Evolutionary conservation across 2,329 filamentous ascomycete species (phyloP).

Genomic region (Phoma sp.): DNA sequence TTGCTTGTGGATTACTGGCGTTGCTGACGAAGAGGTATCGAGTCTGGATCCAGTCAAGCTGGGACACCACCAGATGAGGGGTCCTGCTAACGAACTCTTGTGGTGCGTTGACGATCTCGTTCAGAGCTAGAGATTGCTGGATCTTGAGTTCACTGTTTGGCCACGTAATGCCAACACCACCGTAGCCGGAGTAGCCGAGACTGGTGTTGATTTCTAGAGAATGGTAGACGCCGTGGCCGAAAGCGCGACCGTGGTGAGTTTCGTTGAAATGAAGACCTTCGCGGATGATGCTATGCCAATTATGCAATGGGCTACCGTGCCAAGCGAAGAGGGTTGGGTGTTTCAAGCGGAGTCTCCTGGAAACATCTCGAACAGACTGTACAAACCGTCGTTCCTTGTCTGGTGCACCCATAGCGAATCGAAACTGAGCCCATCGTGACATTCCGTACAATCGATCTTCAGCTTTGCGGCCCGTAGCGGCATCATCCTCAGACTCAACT

Average conservation of each 20-base stretch:
- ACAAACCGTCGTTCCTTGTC: slow-evolving; percentile 83
- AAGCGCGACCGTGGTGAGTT: slow-evolving; percentile 69
- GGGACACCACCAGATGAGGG: slow-evolving; percentile 74
- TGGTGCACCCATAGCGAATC: slow-evolving; percentile 87
- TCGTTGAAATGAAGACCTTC: slow-evolving; percentile 77
- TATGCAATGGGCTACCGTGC: slow-evolving; percentile 78
- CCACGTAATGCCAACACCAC: slow-evolving; percentile 58
- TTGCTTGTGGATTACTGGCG: not conserved
- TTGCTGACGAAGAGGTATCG: slow-evolving; percentile 75
- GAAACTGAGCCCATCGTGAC: slow-evolving; percentile 76
- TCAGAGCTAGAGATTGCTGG: slow-evolving; percentile 70
- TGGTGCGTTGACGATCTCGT: slow-evolving; percentile 83
- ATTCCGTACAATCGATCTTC: slow-evolving; percentile 68
- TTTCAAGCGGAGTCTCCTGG: slow-evolving; percentile 47
- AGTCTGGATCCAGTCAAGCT: slow-evolving; percentile 88
- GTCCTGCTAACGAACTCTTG: slow-evolving; percentile 60
- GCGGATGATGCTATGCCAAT: slow-evolving; percentile 91
- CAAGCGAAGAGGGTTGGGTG: slow-evolving; percentile 82
- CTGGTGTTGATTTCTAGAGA: slow-evolving; percentile 67
- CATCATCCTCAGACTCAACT: slow-evolving; percentile 58
- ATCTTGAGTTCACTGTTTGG: slow-evolving; percentile 69
- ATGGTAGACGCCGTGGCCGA: slow-evolving; percentile 83
- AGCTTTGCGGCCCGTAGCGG: slow-evolving; percentile 36
- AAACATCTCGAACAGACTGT: slow-evolving; percentile 62
- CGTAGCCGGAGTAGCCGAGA: slow-evolving; percentile 52